phyloP scores from a whole-genome alignment of 2,329 filamentous ascomycete species.

The Alternaria arbusti region DNA sequence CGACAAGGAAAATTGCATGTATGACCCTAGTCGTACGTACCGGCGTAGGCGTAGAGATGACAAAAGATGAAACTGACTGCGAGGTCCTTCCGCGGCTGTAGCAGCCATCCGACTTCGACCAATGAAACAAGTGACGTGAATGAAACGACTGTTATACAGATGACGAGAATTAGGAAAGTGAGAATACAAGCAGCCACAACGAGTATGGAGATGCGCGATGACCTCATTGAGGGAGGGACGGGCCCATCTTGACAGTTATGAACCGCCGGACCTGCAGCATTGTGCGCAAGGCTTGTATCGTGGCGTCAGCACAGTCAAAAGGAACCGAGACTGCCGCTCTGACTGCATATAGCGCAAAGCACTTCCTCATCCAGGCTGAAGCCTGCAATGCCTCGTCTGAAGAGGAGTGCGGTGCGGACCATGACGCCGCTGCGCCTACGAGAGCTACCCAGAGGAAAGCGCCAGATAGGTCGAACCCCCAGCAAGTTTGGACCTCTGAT shows the following conservation, averaged over 20 bases:
- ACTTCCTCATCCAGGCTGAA: slow-evolving; percentile 36
- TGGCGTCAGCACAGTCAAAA: slow-evolving; percentile 28
- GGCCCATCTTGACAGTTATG: slow-evolving; percentile 22
- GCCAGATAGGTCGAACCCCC: slow-evolving; percentile 33
- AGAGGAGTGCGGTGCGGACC: slow-evolving; percentile 14
- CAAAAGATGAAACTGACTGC: not conserved
- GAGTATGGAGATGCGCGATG: not conserved
- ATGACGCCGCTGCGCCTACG: slow-evolving; percentile 37
- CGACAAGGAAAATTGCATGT: not conserved
- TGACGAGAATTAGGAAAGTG: not conserved
- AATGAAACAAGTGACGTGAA: not conserved
- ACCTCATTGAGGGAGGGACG: not conserved
- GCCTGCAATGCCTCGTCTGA: slow-evolving; percentile 10
- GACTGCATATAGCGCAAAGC: slow-evolving; percentile 38
- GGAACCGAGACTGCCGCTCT: slow-evolving; percentile 23
- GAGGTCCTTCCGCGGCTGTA: not conserved
- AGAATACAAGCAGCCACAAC: not conserved
- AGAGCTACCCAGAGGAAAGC: slow-evolving; percentile 43
- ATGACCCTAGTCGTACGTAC: not conserved
- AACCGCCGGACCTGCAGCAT: slow-evolving; percentile 34
- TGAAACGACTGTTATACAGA: not conserved
- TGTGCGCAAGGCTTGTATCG: slow-evolving; percentile 31
- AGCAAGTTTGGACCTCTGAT: slow-evolving; percentile 31
- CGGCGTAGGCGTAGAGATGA: not conserved
- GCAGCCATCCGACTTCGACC: not conserved